Base-by-base conservation (phyloP, 306 rosid genomes). In the Castanospermum australe region DNA sequence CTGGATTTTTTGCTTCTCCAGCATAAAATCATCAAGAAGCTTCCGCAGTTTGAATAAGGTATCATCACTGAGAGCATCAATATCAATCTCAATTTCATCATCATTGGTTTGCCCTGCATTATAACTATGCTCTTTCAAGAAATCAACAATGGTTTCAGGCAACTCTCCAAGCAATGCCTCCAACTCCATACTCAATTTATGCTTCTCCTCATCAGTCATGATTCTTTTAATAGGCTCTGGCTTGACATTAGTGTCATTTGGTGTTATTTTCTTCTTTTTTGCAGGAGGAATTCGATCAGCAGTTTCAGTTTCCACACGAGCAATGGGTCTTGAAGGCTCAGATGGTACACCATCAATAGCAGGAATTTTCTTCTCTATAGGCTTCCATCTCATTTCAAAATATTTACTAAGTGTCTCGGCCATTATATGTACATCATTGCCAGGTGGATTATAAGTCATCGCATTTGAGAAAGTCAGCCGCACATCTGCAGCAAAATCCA, bases 71-170 rank as follows among this genome's bases (percentile, higher is more conserved):
- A 94, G 91, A 55, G 85, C 87, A 86, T 91, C 97, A 24, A 94
- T 90, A 79, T 92, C 99, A 75, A 94, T 88, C 89, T 91, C 99
- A 85, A 94, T 88, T 85, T 94, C 99, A 32, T 94, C 97, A 48
- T 88, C 99, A 5, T 65, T 76, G n/a, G 87, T 75, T 72, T 86
- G 91, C 74, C 83, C 91, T 5, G 71, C 86, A 83, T 77, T 64
- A 14, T 36, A 28, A 71, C 88, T 89, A 32, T 91, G 94, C 84
- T 82, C 95, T 82, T 86, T 91, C 78, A 94, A 72, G 85, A 94
- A 94, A 74, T 88, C 89, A 73, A 92, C 25, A 71, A 94, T 87
- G 57, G 76, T 76, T 65, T 91, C 92, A 68, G 99, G 99, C 87
- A 92, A 76, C 66, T 94, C 99, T 65, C 64, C 88, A 66, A 87